Evolutionary conservation across 805 yeast species (phyloP).

Genomic region (Dipodascus geniculatus): DNA sequence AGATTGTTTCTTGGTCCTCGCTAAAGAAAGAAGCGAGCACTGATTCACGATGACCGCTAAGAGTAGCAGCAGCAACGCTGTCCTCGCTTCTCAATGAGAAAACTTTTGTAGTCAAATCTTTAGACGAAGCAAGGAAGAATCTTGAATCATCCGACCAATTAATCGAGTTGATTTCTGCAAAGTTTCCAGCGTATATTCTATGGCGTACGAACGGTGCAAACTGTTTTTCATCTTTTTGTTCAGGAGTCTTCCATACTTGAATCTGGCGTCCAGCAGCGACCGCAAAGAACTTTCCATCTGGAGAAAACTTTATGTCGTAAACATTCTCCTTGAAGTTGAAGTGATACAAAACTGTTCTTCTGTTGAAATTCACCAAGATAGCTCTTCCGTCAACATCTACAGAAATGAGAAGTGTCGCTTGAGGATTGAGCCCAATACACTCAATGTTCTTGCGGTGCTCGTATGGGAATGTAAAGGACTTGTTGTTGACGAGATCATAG

Average conservation of each 20-base stretch:
- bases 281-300: constrained; percentile 82
- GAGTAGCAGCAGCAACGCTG: constrained; percentile 67
- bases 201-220: constrained; percentile 94
- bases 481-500: constrained; percentile 75
- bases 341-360: constrained; percentile 82
- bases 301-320: constrained; percentile 65
- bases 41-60: constrained; percentile 87
- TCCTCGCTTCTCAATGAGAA: constrained; percentile 65
- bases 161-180: constrained; percentile 61
- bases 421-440: constrained; percentile 70
- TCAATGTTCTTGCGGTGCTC: constrained; percentile 83
- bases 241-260: constrained; percentile 92
- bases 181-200: constrained; percentile 87
- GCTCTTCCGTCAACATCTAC: constrained; percentile 92
- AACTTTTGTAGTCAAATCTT: constrained; percentile 80
- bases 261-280: constrained; percentile 70
- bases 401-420: constrained; percentile 65
- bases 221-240: constrained; percentile 67
- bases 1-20: constrained; percentile 77
- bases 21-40: constrained; percentile 82
- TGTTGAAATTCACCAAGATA: constrained; percentile 71
- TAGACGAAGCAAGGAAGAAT: constrained; percentile 74
- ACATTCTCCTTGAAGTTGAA: constrained; percentile 84
- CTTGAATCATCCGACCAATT: constrained; percentile 89
- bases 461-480: constrained; percentile 79